A percentile compares a stretch with the other conserved stretches of the same genome.
Conservation (phyloP, 768 basidiomycete genomes). For the Hericium rajendrae region DNA sequence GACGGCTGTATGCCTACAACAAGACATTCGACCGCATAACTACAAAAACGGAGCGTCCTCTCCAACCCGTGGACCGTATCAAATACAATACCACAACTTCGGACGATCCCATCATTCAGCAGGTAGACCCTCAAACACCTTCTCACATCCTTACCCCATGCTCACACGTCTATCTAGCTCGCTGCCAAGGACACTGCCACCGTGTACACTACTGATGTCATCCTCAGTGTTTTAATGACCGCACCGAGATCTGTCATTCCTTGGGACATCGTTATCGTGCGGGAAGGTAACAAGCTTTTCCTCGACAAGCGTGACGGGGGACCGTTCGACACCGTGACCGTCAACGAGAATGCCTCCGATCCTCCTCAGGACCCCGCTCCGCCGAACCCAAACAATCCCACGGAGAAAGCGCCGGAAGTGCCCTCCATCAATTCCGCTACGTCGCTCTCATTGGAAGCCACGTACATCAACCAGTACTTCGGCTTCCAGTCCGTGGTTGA, state of each 20-base stretch:
- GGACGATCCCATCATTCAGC: conserved; percentile 94
- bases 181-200: conserved; percentile 72
- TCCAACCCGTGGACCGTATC: conserved; percentile 89
- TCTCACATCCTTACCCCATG: conserved; percentile 2
- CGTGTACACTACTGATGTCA: conserved; percentile 91
- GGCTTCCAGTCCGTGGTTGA: conserved; percentile 91
- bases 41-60: conserved; percentile 83
- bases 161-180: conserved; percentile 37
- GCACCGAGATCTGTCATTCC: conserved; percentile 93
- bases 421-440: conserved; percentile 90
- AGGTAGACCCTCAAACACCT: conserved; percentile 34
- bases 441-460: conserved; percentile 91
- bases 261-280: conserved; percentile 95
- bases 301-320: conserved; percentile 98
- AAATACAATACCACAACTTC: conserved; percentile 97
- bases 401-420: conserved; percentile 64
- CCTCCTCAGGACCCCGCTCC: conserved; percentile 79
- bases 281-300: conserved; percentile 88
- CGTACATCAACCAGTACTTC: conserved; percentile 98
- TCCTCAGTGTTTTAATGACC: conserved; percentile 93
- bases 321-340: conserved; percentile 93
- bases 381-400: conserved; percentile 67
- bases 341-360: conserved; percentile 97
- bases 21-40: conserved; percentile 93
- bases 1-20: conserved; percentile 87